Percentiles rank a stretch among this genome's conserved stretches.
Evolutionary conservation across 2,329 filamentous ascomycete genomes (phyloP).

Genomic region (Penicillium sp.): DNA sequence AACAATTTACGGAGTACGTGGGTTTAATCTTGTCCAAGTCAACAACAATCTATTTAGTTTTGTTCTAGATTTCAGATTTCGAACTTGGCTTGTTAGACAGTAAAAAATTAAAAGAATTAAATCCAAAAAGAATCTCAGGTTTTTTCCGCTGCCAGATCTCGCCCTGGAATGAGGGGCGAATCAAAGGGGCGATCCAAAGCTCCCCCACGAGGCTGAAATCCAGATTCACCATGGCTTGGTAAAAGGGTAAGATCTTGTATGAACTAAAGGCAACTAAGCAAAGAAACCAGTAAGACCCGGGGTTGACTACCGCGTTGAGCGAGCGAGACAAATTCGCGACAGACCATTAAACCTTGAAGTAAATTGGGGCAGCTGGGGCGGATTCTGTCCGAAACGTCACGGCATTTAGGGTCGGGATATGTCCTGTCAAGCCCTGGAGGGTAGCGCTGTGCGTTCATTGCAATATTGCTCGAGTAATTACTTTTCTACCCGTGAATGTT

Average conservation of each 20-base stretch:
- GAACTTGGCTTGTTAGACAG: background rate
- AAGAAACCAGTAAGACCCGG: slow-evolving; percentile 8
- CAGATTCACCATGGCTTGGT: slow-evolving; percentile 5
- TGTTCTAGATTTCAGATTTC: background rate
- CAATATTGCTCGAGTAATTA: background rate
- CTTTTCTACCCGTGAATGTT: background rate
- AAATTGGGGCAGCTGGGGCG: slow-evolving; percentile 7
- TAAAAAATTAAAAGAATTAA: background rate
- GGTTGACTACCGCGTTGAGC: slow-evolving; percentile 6
- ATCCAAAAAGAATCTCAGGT: background rate
- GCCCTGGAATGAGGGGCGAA: slow-evolving; percentile 18
- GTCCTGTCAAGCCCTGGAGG: background rate
- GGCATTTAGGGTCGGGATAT: background rate
- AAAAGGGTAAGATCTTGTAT: background rate
- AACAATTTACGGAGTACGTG: background rate
- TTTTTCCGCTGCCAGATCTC: slow-evolving; percentile 8
- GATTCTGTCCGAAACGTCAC: slow-evolving; percentile 1
- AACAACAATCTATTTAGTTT: background rate
- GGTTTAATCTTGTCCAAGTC: no score
- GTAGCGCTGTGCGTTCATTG: background rate
- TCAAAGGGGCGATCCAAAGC: slow-evolving; percentile 12
- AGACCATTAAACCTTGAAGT: slow-evolving; percentile 1
- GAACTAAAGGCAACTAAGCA: background rate
- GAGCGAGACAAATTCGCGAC: background rate
- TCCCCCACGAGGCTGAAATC: slow-evolving; percentile 18